Evolutionary conservation across 768 basidiomycete genomes (phyloP).

Genomic region (Lactarius trivialis): DNA sequence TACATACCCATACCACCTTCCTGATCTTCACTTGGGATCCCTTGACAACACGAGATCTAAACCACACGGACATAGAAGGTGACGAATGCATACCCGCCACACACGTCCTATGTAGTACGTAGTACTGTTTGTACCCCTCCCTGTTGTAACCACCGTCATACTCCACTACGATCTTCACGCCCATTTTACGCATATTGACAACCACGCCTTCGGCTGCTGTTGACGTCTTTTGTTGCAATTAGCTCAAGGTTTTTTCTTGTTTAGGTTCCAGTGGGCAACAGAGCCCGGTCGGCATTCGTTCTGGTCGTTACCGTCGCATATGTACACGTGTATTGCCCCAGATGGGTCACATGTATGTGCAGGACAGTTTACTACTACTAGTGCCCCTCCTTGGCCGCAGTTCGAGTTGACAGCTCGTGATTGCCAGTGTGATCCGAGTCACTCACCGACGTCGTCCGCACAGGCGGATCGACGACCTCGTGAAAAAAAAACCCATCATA

Average conservation of each 20-base stretch:
- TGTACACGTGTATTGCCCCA: too few relatives aligned
- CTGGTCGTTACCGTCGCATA: neutral
- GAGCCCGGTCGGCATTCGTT: neutral
- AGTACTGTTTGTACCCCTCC: constrained; percentile 6
- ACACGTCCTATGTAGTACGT: constrained; percentile 12
- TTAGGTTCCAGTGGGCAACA: neutral
- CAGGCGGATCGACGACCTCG: too few relatives aligned
- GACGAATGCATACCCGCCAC: neutral
- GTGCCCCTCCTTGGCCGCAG: too few relatives aligned
- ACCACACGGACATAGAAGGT: neutral
- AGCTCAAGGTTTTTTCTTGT: neutral
- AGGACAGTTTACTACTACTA: too few relatives aligned
- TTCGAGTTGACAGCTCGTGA: too few relatives aligned
- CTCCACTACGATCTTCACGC: constrained; percentile 5
- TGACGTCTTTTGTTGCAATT: constrained; percentile 1
- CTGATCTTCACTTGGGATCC: neutral
- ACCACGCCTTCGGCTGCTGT: neutral
- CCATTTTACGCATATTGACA: constrained; percentile 1
- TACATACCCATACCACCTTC: neutral
- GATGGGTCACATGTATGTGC: too few relatives aligned
- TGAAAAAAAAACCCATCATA: too few relatives aligned
- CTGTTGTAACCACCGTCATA: constrained; percentile 1
- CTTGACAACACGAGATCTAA: constrained; percentile 1
- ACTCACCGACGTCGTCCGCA: too few relatives aligned
- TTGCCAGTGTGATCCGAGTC: too few relatives aligned